A percentile compares a stretch with the other conserved stretches of the same genome.
Conservation (phyloP, 306 rosid genomes). For the Ormosia semicastrata region DNA sequence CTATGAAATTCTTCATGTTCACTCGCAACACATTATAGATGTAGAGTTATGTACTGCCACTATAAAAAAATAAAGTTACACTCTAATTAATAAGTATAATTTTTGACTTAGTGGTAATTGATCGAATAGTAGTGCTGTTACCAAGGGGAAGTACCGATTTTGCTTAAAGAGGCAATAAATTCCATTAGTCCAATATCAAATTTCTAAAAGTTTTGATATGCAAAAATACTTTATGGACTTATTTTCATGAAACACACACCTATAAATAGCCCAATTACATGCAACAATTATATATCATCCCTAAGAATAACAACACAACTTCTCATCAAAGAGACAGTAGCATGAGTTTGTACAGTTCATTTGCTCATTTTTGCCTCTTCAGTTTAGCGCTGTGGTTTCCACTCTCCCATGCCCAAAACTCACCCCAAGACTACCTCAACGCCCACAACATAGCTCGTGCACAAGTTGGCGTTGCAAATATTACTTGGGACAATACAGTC, state of each 20-base stretch:
- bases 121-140: neutral
- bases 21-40: too few relatives aligned
- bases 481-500: constrained; percentile 29
- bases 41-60: too few relatives aligned
- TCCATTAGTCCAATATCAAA: too few relatives aligned
- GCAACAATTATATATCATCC: neutral
- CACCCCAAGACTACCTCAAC: constrained; percentile 21
- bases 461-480: constrained; percentile 23
- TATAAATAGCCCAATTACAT: constrained; percentile 12
- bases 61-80: too few relatives aligned
- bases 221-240: neutral
- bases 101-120: too few relatives aligned
- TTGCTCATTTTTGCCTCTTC: neutral
- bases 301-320: neutral
- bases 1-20: too few relatives aligned
- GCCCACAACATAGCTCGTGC: constrained; percentile 37
- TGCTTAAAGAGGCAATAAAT: neutral
- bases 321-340: neutral
- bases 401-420: constrained; percentile 8
- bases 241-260: neutral
- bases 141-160: neutral
- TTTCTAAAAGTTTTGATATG: neutral
- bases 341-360: neutral
- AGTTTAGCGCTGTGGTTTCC: neutral
- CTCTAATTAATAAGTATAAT: too few relatives aligned